Evolutionary conservation across 805 yeast species (phyloP), one percentile per base, ranked within the genome.

Genomic region (Debaryomyces tyrocola): DNA sequence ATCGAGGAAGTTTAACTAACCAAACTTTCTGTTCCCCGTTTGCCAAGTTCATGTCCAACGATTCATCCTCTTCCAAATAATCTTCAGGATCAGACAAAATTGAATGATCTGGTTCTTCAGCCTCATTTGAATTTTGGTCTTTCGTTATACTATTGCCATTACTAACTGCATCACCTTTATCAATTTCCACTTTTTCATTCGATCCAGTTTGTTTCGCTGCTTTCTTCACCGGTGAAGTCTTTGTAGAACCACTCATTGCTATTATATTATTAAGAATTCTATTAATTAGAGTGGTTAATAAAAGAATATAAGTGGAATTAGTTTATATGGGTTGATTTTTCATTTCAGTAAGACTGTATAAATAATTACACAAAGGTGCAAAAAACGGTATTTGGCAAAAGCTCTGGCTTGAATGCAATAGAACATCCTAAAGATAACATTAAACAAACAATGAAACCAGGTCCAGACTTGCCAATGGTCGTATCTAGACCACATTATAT

Each of bases 1-100:
- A 90, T 59, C 88, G 83, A 1, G 99, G 98, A 59, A 94, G 70
- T 56, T 94, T 81, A 20, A 94, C 96, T 18, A 94, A 73, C 99
- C 98, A 94, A 36, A 94, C 84, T 55, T 90, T 90, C 57, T 86
- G 84, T 40, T 69, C 74, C 12, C 84, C 80, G 27, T 74, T 70
- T 1, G 74, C 51, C 43, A 90, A 66, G 60, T 90, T 88, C 65
- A 94, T 73, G 63, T 94, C 95, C 27, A 91, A 75, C 11, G 88
- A 77, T 66, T 86, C 96, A 56, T 85, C 74, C 49, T 67, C 81
- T 58, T 62, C 79, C 54, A 60, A 69, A 52, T 73, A 73, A 45
- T 73, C 74, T 50, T 72, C 76, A 34, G 77, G 74, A 54, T 73
- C 74, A 33, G 72, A 62, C 40, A 71, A 60, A 24, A 74, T 61